phyloP scores from a whole-genome alignment of 805 yeast species.

The Kazachstania bromeliacearum region DNA sequence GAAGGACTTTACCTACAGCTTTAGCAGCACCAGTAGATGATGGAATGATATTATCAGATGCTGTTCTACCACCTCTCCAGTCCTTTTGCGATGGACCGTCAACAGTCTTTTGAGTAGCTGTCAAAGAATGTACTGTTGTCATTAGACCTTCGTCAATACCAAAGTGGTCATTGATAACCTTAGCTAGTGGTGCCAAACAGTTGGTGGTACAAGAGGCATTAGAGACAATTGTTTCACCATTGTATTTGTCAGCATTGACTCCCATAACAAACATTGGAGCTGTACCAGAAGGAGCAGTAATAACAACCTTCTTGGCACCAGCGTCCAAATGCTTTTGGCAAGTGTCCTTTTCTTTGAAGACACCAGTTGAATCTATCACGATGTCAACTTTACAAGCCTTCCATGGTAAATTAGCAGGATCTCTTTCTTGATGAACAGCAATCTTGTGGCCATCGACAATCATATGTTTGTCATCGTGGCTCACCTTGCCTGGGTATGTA shows the following conservation, averaged over 20 bases:
- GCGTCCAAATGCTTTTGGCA: slow-evolving; percentile 62
- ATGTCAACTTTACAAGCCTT: slow-evolving; percentile 51
- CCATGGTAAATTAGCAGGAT: slow-evolving; percentile 63
- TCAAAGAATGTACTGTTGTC: slow-evolving; percentile 67
- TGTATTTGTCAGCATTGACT: slow-evolving; percentile 54
- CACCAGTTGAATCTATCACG: slow-evolving; percentile 66
- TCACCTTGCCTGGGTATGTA: slow-evolving; percentile 48
- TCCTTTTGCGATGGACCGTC: slow-evolving; percentile 73
- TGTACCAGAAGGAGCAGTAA: slow-evolving; percentile 63
- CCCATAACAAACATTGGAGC: slow-evolving; percentile 70
- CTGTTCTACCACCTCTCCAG: slow-evolving; percentile 77
- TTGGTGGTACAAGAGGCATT: slow-evolving; percentile 70
- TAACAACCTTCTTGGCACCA: slow-evolving; percentile 66
- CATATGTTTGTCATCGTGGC: slow-evolving; percentile 41
- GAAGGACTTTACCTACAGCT: slow-evolving; percentile 68
- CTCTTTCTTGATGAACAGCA: slow-evolving; percentile 52
- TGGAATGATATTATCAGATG: slow-evolving; percentile 67
- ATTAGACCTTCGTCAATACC: slow-evolving; percentile 67
- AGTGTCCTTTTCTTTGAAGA: slow-evolving; percentile 55
- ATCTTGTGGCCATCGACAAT: slow-evolving; percentile 44
- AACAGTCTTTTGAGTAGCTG: slow-evolving; percentile 66
- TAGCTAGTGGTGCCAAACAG: slow-evolving; percentile 67
- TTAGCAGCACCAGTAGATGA: slow-evolving; percentile 72
- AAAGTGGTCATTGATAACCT: slow-evolving; percentile 54
- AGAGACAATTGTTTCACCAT: slow-evolving; percentile 50